Conservation (phyloP, 441 rosid genomes). For the Populus hybrid region DNA sequence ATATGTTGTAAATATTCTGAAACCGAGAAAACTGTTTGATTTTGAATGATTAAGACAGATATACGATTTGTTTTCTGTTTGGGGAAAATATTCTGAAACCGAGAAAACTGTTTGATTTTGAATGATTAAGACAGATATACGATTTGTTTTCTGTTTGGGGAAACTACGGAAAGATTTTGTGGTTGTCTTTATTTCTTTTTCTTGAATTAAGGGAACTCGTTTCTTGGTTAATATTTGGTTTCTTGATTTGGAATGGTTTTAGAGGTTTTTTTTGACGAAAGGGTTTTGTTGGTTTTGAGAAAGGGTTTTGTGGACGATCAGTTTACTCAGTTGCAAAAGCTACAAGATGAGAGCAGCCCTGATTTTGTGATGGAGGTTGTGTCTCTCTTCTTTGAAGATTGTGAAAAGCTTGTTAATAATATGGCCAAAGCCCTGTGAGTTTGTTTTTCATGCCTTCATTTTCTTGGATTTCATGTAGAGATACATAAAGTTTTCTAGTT, state of each 20-base stretch:
- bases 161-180: background rate
- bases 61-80: too few relatives aligned
- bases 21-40: too few relatives aligned
- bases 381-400: constrained; percentile 69
- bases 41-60: too few relatives aligned
- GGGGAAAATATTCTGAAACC: background rate
- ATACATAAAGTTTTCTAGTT: background rate
- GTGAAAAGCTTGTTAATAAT: constrained; percentile 58
- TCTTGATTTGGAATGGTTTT: background rate
- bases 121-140: background rate
- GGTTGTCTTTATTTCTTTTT: background rate
- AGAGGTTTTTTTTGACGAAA: background rate
- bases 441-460: background rate
- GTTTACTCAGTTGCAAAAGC: constrained; percentile 62
- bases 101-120: background rate
- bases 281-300: background rate
- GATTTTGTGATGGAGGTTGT: constrained; percentile 65
- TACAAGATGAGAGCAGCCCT: constrained; percentile 29
- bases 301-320: constrained; percentile 50
- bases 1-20: too few relatives aligned
- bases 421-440: constrained; percentile 67
- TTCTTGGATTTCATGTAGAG: background rate
- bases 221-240: background rate
- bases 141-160: background rate
- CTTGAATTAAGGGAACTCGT: background rate